These are phyloP conservation scores for Microcera coccophila DNA, from an alignment of 2,329 filamentous ascomycete species.

Conservation along the genomic window DNA sequence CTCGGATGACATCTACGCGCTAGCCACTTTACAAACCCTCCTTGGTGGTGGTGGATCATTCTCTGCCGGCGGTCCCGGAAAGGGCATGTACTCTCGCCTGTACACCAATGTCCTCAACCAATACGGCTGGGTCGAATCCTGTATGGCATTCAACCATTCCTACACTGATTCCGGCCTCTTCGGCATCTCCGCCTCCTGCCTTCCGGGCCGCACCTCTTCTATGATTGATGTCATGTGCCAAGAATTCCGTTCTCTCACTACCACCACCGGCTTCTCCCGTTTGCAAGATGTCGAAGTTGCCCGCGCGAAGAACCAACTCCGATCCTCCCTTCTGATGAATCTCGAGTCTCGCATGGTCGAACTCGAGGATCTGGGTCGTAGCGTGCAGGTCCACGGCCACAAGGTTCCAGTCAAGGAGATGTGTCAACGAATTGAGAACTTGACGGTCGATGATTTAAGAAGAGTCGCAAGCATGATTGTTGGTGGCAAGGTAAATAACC, in stretches of 20 bases:
- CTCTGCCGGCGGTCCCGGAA: constrained; percentile 91
- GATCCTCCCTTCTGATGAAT: constrained; percentile 91
- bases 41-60: constrained; percentile 96
- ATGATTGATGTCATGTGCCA: constrained; percentile 97
- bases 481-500: constrained; percentile 70
- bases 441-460: constrained; percentile 76
- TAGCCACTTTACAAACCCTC: constrained; percentile 91
- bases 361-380: constrained; percentile 88
- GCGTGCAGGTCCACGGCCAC: constrained; percentile 92
- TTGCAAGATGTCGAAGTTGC: constrained; percentile 75
- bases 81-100: constrained; percentile 97
- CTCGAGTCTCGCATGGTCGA: constrained; percentile 96
- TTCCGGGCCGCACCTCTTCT: constrained; percentile 68
- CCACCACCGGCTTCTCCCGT: constrained; percentile 68
- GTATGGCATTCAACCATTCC: constrained; percentile 93
- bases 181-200: constrained; percentile 84
- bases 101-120: constrained; percentile 99
- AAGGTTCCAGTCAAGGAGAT: constrained; percentile 92
- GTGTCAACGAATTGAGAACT: constrained; percentile 77
- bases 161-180: constrained; percentile 96
- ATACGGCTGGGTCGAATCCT: constrained; percentile 94
- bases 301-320: constrained; percentile 94
- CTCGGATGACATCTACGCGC: constrained; percentile 89
- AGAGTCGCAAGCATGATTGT: constrained; percentile 77
- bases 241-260: constrained; percentile 73